Evolutionary conservation across 1,284 basidiomycete species (phyloP).

Genomic region (Boletus smithii): DNA sequence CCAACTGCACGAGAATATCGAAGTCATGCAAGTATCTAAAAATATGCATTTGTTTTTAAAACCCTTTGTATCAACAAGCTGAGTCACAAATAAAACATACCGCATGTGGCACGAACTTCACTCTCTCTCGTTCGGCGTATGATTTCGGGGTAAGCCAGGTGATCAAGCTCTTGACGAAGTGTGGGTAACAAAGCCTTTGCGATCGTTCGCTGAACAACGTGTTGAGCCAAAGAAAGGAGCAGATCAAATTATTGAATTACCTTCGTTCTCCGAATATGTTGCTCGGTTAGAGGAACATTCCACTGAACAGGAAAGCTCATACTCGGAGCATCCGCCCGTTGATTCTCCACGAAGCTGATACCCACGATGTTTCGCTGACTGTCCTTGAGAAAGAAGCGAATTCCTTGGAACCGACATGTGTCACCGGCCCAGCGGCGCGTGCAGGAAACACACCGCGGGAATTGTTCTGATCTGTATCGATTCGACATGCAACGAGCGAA

Average conservation of each 20-base stretch:
- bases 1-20: conserved; percentile 86
- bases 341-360: conserved; percentile 64
- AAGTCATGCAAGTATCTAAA: conserved; percentile 87
- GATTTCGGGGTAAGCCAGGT: conserved; percentile 58
- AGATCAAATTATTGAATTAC: conserved; percentile 35
- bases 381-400: conserved; percentile 69
- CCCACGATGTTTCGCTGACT: conserved; percentile 54
- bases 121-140: conserved; percentile 73
- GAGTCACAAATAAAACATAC: conserved; percentile 43
- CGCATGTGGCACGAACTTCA: conserved; percentile 79
- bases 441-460: conserved; percentile 76
- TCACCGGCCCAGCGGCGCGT: conserved; percentile 80
- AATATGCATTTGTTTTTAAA: conserved; percentile 6
- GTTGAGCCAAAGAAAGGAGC: conserved; percentile 7
- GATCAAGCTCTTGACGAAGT: conserved; percentile 65
- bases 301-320: conserved; percentile 67
- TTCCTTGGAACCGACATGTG: conserved; percentile 76
- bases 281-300: conserved; percentile 53
- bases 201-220: conserved; percentile 52
- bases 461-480: conserved; percentile 63
- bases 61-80: conserved; percentile 4
- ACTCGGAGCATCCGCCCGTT: conserved; percentile 50
- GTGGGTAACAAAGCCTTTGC: conserved; percentile 68
- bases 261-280: conserved; percentile 58
- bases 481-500: conserved; percentile 78